Base-by-base conservation (phyloP, 208 protist species). In the Angomonas ambiguus region DNA sequence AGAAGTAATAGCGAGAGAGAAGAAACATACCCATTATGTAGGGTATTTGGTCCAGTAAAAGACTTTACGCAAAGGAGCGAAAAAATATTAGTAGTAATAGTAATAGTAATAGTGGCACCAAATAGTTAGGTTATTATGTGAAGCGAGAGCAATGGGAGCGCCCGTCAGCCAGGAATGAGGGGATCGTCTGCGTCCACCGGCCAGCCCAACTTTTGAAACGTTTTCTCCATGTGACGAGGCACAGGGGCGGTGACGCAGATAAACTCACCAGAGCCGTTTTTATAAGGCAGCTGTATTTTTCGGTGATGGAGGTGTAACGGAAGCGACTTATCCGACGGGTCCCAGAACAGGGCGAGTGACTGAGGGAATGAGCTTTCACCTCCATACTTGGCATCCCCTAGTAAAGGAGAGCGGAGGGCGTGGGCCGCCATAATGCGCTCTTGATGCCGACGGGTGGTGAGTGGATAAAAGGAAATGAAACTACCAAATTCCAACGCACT, bases 331-430 rank as follows among this genome's bases (percentile, higher is more conserved):
- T 92, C 74, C 6, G 83, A 75, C 5, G 83, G 82, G 68, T 94
- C 86, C 78, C 84, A 92, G 61, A 96, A 94, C 24, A 92, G 74
- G 0, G 82, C 85, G 20, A 97, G 62, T 10, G 84, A 89, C 24
- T 78, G 76, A 24, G 92, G 92, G 65, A 95, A 94, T 22, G 92
- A 87, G 42, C 77, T 64, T 63, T 97, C 92, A 30, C 92, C 92
- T 59, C 92, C 92, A 74, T 95, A 96, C 72, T 89, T 91, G 24
- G 84, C 86, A 60, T 97, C 93, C n/a, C 93, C 93, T n/a, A 97
- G 70, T 18, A 97, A 58, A 25, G 93, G 93, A 41, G 83, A 87
- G 22, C 89, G 84, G 60, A 97, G 79, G 8, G 91, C 89, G 67
- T 96, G 88, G 6, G 93, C 88, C 22, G 91, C 79, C 85, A 92